Conservation (phyloP, 148 eudicot species). For the Polygonum maritimum region DNA sequence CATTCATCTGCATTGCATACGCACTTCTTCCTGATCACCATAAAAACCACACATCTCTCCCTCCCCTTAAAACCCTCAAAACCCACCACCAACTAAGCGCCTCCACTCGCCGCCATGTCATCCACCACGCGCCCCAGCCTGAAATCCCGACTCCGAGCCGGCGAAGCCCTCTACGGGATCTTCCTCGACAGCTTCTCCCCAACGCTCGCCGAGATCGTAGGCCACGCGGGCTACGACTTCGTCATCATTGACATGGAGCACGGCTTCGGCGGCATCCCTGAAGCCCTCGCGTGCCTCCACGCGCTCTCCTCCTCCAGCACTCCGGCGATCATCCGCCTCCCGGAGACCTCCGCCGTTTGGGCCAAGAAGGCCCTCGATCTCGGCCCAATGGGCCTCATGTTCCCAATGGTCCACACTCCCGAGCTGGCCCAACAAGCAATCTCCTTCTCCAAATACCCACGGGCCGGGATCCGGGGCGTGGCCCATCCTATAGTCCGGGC, state of each 20-base stretch:
- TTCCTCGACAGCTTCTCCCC: conserved; percentile 65
- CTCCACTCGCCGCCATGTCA: neutral
- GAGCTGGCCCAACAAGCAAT: conserved; percentile 48
- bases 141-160: conserved; percentile 46
- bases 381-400: conserved; percentile 77
- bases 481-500: conserved; percentile 62
- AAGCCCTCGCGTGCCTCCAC: conserved; percentile 53
- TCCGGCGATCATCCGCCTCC: conserved; percentile 52
- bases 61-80: neutral
- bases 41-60: neutral
- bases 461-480: conserved; percentile 55
- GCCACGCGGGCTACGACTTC: conserved; percentile 65
- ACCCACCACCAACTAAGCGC: neutral
- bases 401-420: conserved; percentile 56
- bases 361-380: conserved; percentile 78
- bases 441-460: conserved; percentile 60
- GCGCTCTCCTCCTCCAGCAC: conserved; percentile 57
- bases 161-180: conserved; percentile 67
- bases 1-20: neutral
- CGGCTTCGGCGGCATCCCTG: conserved; percentile 58
- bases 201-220: conserved; percentile 59
- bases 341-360: conserved; percentile 54
- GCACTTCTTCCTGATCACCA: neutral
- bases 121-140: conserved; percentile 19
- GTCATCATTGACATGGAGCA: conserved; percentile 78